phyloP scores from a whole-genome alignment of 257 asterid species.

The Rauvolfia tetraphylla region DNA sequence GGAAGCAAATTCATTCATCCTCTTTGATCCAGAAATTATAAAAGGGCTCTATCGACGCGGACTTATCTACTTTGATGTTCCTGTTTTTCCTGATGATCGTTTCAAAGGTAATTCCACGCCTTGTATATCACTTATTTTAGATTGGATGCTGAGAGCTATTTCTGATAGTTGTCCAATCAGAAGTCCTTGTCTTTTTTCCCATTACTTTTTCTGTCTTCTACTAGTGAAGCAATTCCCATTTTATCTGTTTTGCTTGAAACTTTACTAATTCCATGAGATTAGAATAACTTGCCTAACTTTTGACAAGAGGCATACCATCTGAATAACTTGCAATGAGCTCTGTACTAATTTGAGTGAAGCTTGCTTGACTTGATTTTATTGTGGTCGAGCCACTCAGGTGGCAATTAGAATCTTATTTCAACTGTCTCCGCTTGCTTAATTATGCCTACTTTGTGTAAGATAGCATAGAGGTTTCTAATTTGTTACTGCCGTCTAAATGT shows the following conservation, averaged over 20 bases:
- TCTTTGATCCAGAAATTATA: slow-evolving; percentile 80
- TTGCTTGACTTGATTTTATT: slow-evolving; percentile 1
- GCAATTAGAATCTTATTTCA: neutral
- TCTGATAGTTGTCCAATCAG: neutral
- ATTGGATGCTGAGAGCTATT: neutral
- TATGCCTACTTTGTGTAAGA: neutral
- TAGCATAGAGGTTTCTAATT: neutral
- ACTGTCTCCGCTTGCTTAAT: neutral
- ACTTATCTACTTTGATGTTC: slow-evolving; percentile 88
- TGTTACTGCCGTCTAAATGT: neutral
- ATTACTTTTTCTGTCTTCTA: neutral
- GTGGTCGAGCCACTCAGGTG: neutral
- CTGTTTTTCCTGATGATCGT: slow-evolving; percentile 95
- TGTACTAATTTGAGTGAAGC: neutral
- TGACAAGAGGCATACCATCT: neutral
- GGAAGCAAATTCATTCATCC: slow-evolving; percentile 89
- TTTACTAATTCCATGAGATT: neutral
- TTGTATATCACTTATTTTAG: neutral
- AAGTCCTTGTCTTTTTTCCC: neutral
- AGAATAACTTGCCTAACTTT: neutral
- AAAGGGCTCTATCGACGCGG: slow-evolving; percentile 89
- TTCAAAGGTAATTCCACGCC: slow-evolving; percentile 63
- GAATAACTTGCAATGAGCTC: neutral
- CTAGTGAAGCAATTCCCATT: slow-evolving; percentile 4
- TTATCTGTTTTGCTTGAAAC: neutral